A percentile compares a stretch with the other conserved stretches of the same genome.
phyloP scores from a whole-genome alignment of 2,329 filamentous ascomycete genomes.

The Claviceps maximensis region DNA sequence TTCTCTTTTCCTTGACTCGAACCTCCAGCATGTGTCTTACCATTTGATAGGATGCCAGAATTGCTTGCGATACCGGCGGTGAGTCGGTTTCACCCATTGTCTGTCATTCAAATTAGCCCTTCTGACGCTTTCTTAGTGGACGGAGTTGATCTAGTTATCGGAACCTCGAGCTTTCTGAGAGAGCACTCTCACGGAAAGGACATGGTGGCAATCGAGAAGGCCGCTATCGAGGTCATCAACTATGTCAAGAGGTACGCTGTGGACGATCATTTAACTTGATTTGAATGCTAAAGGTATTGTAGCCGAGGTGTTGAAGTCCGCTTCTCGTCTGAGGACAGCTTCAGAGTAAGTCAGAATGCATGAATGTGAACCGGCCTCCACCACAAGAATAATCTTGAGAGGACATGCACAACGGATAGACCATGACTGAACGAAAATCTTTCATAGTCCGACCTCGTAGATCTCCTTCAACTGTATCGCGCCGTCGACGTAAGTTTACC shows the following conservation, averaged over 20 bases:
- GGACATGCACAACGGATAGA: neutral
- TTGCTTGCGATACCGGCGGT: slow-evolving; percentile 2
- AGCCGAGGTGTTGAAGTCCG: slow-evolving; percentile 5
- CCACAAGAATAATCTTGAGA: neutral
- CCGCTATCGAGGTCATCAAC: slow-evolving; percentile 26
- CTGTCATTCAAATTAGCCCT: neutral
- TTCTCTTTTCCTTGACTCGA: neutral
- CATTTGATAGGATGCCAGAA: slow-evolving; percentile 1
- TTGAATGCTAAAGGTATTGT: neutral
- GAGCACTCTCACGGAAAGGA: slow-evolving; percentile 85
- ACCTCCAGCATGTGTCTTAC: neutral
- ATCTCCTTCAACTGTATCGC: slow-evolving; percentile 66
- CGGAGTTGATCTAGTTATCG: slow-evolving; percentile 35
- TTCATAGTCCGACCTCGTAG: slow-evolving; percentile 40
- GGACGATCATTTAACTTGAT: neutral
- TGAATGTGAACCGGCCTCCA: neutral
- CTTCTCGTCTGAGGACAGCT: slow-evolving; percentile 61
- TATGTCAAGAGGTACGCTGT: slow-evolving; percentile 8
- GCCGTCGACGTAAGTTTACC: slow-evolving; percentile 47
- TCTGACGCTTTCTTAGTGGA: slow-evolving; percentile 38
- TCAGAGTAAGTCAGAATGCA: slow-evolving; percentile 34
- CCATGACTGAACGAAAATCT: neutral
- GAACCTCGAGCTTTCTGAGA: slow-evolving; percentile 68
- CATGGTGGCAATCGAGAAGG: slow-evolving; percentile 63
- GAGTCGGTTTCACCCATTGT: neutral